These are phyloP conservation scores for Mimosa bimucronata DNA, from an alignment of 306 rosid genomes.

Conservation along the genomic window DNA sequence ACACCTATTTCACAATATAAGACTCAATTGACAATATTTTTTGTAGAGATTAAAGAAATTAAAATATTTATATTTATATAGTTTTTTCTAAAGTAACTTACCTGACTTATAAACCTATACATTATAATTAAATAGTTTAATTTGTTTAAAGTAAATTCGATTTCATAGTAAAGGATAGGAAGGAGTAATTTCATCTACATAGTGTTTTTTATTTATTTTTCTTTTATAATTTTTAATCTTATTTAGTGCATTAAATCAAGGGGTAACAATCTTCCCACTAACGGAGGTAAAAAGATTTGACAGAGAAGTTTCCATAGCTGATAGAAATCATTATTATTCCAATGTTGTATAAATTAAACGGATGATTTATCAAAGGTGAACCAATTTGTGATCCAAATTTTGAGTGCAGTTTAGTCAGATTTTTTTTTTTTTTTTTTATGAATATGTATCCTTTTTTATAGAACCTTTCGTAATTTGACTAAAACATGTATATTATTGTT, in stretches of 20 bases:
- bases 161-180: no score
- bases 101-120: no score
- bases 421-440: not conserved
- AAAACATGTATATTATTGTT: not conserved
- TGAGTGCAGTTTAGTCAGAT: not conserved
- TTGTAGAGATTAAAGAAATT: no score
- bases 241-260: not conserved
- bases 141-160: no score
- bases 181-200: not conserved
- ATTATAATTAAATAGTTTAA: no score
- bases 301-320: not conserved
- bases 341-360: not conserved
- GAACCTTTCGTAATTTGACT: not conserved
- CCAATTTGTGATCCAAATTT: not conserved
- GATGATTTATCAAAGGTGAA: not conserved
- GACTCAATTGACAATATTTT: no score
- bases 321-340: not conserved
- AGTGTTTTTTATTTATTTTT: not conserved
- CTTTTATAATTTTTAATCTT: not conserved
- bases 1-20: no score
- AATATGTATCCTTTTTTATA: not conserved
- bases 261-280: not conserved
- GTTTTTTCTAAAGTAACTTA: no score
- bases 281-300: not conserved
- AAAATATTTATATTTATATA: no score